phyloP scores from a whole-genome alignment of 768 basidiomycete species.

The Hemileccinum impolitum region DNA sequence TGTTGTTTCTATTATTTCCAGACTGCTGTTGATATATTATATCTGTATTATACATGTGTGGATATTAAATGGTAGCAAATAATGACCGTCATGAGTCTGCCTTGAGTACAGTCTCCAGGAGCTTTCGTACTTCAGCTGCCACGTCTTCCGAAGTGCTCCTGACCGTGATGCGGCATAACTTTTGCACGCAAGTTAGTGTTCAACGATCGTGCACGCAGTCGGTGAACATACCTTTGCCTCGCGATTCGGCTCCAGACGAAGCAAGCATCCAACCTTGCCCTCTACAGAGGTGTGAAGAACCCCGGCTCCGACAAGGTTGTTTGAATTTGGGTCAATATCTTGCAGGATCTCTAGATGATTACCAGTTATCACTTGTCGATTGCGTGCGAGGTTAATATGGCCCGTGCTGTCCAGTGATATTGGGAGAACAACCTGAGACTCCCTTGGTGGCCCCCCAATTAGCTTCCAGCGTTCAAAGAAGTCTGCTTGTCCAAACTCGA shows the following conservation, averaged over 20 bases:
- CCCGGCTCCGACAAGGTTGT: conserved; percentile 92
- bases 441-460: conserved; percentile 92
- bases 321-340: conserved; percentile 91
- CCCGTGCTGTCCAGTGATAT: conserved; percentile 64
- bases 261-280: conserved; percentile 93
- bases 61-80: conserved; percentile 11
- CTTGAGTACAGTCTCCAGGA: conserved; percentile 40
- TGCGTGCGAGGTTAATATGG: conserved; percentile 68
- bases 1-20: conserved; percentile 8
- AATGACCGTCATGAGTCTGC: conserved; percentile 15
- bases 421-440: conserved; percentile 85
- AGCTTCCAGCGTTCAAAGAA: conserved; percentile 99
- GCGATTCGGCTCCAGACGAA: conserved; percentile 90
- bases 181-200: conserved; percentile 4
- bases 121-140: conserved; percentile 62
- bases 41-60: conserved; percentile 24
- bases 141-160: conserved; percentile 95
- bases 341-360: conserved; percentile 73
- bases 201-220: neutral
- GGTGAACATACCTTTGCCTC: conserved; percentile 77
- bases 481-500: conserved; percentile 74
- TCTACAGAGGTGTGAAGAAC: conserved; percentile 88
- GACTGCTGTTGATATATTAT: conserved; percentile 15
- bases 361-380: conserved; percentile 76
- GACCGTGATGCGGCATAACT: conserved; percentile 92